Evolutionary conservation across 2,329 filamentous ascomycete genomes (phyloP), one percentile per base, ranked within the genome.

Genomic region (Aspergillus neotritici): DNA sequence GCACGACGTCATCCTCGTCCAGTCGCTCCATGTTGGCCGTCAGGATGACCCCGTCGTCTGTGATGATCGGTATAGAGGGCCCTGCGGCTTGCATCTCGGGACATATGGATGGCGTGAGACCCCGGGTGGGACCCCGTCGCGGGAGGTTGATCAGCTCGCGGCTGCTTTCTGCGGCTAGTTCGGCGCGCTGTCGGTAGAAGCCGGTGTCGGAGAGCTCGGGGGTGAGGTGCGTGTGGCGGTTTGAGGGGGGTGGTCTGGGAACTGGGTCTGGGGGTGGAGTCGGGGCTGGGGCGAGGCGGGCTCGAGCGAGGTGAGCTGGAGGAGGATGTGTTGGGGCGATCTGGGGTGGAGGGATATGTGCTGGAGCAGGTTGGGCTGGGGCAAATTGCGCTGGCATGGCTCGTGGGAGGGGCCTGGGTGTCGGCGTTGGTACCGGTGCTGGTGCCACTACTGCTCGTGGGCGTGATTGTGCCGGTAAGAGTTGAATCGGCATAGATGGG

Each of bases 141-240:
- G 58, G 54, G 2, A 56, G 15, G 15, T 63, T 64, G 34, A 64
- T 63, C 2, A 63, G 46, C 39, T 63, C 61, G 15, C 58, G 52
- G n/a, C 49, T 47, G 2, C 53, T 44, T 13, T 49, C 17, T 1
- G 49, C 45, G 1, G 61, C 41, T 29, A 64, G 47, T 41, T 64
- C 61, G 4, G 50, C 54, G 13, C 57, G 52, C 29, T 43, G 45
- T 1, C 52, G 55, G 43, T 54, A 51, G 48, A 62, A 56, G 3
- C 53, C 54, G 14, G 60, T 63, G 35, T 61, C 60, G 31, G 49
- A 49, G 28, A 64, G 56, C 21, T 64, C 61, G 6, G 51, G 47
- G 9, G 55, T 50, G 2, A 31, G 33, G 4, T 36, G 31, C 5
- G 29, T 34, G 21, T 40, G 14, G 13, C 16, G 15, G 15, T 29